Evolutionary conservation across 1,139 yeast species (phyloP).

Genomic region (Schwanniomyces etchellsii): DNA sequence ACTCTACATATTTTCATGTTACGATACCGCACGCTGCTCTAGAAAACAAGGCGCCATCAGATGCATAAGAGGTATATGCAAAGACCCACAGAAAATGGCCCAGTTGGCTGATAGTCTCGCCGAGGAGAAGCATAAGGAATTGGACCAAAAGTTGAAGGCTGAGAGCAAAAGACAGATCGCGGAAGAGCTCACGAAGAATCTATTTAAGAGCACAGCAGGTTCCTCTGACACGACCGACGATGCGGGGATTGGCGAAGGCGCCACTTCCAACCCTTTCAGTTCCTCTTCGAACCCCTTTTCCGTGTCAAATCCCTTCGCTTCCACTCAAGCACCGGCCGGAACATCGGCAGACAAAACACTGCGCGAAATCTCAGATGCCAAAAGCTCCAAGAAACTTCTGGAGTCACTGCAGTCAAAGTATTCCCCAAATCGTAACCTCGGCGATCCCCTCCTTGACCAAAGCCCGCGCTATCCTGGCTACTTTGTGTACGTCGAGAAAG

Average conservation of each 20-base stretch:
- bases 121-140: slow-evolving; percentile 24
- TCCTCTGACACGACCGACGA: slow-evolving; percentile 11
- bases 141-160: slow-evolving; percentile 37
- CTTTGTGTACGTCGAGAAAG: slow-evolving; percentile 65
- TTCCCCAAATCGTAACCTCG: not conserved
- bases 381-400: slow-evolving; percentile 14
- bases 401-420: slow-evolving; percentile 6
- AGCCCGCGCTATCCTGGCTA: slow-evolving; percentile 57
- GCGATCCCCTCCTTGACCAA: slow-evolving; percentile 8
- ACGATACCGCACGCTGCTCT: slow-evolving; percentile 50
- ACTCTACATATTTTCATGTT: slow-evolving; percentile 75
- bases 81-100: slow-evolving; percentile 47
- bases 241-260: too few relatives aligned
- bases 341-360: slow-evolving; percentile 6
- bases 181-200: slow-evolving; percentile 40
- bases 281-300: slow-evolving; percentile 18
- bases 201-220: slow-evolving; percentile 20
- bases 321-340: slow-evolving; percentile 3
- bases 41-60: slow-evolving; percentile 64
- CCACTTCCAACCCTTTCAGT: slow-evolving; percentile 23
- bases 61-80: slow-evolving; percentile 68
- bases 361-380: slow-evolving; percentile 15
- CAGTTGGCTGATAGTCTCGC: slow-evolving; percentile 33
- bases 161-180: slow-evolving; percentile 37
- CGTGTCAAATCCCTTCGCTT: slow-evolving; percentile 29